phyloP scores from a whole-genome alignment of 495 filamentous ascomycete genomes.

The Bathelium albidoporum region DNA sequence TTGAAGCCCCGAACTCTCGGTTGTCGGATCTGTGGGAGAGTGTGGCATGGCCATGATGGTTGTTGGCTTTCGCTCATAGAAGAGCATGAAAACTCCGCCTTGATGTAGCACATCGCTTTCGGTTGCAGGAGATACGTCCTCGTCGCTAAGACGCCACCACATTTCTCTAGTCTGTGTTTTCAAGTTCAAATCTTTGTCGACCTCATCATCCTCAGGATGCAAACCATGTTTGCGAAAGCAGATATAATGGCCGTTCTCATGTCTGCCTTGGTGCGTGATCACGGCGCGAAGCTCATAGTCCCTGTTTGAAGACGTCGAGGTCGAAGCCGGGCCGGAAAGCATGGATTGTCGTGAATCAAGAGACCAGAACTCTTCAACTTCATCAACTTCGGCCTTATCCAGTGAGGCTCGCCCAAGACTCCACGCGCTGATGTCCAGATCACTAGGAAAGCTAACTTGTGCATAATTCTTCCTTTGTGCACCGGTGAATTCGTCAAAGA shows the following conservation, averaged over 20 bases:
- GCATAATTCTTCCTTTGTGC: slow-evolving; percentile 73
- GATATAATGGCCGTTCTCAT: slow-evolving; percentile 94
- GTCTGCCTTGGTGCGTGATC: slow-evolving; percentile 77
- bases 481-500: slow-evolving; percentile 75
- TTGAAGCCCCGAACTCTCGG: neutral
- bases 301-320: slow-evolving; percentile 21
- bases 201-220: slow-evolving; percentile 3
- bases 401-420: slow-evolving; percentile 37
- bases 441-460: slow-evolving; percentile 59
- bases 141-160: slow-evolving; percentile 85
- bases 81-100: slow-evolving; percentile 91
- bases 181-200: neutral
- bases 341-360: slow-evolving; percentile 56
- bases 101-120: slow-evolving; percentile 66
- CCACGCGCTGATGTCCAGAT: slow-evolving; percentile 67
- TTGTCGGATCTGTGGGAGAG: neutral
- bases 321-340: slow-evolving; percentile 42
- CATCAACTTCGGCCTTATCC: slow-evolving; percentile 23
- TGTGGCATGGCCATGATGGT: too few relatives aligned
- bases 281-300: slow-evolving; percentile 45
- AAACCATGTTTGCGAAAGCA: slow-evolving; percentile 64
- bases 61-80: slow-evolving; percentile 57
- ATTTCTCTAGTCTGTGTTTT: slow-evolving; percentile 25
- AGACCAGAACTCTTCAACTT: slow-evolving; percentile 50
- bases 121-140: slow-evolving; percentile 61